phyloP scores from a whole-genome alignment of 2,329 filamentous ascomycete species.

The Hypoxylon sp. region DNA sequence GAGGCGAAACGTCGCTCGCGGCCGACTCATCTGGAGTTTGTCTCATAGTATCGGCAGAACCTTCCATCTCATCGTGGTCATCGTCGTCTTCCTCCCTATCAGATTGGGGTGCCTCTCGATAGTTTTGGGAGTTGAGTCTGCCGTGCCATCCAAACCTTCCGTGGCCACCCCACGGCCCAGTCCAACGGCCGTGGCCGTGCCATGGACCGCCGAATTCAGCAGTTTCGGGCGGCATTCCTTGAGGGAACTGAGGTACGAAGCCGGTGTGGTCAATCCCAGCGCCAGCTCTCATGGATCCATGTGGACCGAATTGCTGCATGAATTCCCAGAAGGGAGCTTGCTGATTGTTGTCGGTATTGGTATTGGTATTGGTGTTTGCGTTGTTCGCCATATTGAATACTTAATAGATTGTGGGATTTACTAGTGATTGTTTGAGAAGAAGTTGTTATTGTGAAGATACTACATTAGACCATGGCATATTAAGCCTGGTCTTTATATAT shows the following conservation, averaged over 20 bases:
- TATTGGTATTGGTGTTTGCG: conserved; percentile 42
- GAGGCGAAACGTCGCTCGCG: conserved; percentile 31
- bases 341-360: conserved; percentile 37
- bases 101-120: conserved; percentile 49
- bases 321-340: conserved; percentile 55
- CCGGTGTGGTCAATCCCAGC: conserved; percentile 58
- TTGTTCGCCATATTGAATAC: conserved; percentile 41
- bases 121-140: conserved; percentile 45
- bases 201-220: conserved; percentile 43
- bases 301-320: conserved; percentile 55
- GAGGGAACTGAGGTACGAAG: conserved; percentile 47
- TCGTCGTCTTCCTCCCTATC: conserved; percentile 46
- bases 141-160: conserved; percentile 40
- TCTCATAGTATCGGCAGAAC: conserved; percentile 54
- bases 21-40: conserved; percentile 41
- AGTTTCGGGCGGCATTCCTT: conserved; percentile 56
- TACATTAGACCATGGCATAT: background rate
- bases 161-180: conserved; percentile 32
- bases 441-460: conserved; percentile 21
- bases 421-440: conserved; percentile 6
- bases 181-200: conserved; percentile 37
- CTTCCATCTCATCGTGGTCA: conserved; percentile 54
- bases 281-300: conserved; percentile 50
- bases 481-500: conserved; percentile 33
- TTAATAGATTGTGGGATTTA: conserved; percentile 11